These are phyloP conservation scores for Clitocybe nebularis DNA, from an alignment of 1,284 basidiomycete genomes.

Conservation along the genomic window DNA sequence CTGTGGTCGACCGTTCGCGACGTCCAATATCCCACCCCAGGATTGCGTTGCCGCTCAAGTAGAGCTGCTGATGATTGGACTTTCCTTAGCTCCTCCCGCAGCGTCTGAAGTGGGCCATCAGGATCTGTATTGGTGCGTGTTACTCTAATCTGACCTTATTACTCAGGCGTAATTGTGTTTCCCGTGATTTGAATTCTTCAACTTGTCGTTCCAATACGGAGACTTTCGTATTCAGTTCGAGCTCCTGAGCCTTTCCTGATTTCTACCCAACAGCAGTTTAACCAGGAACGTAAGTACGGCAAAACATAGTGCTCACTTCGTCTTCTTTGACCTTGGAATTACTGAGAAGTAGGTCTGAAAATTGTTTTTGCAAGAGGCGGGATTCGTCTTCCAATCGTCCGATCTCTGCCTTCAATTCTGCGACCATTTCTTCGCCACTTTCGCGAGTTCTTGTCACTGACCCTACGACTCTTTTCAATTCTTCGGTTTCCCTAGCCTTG, in stretches of 20 bases:
- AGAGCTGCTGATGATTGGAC: constrained; percentile 87
- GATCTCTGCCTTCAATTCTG: constrained; percentile 52
- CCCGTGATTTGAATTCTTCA: constrained; percentile 63
- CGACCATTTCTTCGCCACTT: constrained; percentile 54
- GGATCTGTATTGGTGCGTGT: constrained; percentile 7
- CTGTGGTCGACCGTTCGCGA: constrained; percentile 38
- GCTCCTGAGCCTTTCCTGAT: constrained; percentile 36
- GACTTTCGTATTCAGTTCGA: constrained; percentile 42
- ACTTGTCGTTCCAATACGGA: constrained; percentile 50
- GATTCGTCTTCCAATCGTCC: constrained; percentile 48
- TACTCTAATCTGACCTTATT: constrained; percentile 59
- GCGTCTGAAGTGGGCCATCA: constrained; percentile 43
- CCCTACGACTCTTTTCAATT: constrained; percentile 58
- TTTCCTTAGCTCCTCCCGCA: constrained; percentile 90
- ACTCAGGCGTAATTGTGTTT: constrained; percentile 59
- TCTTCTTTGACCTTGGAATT: constrained; percentile 50
- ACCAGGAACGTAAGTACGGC: neutral
- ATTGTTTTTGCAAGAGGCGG: constrained; percentile 40
- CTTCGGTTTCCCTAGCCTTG: constrained; percentile 75
- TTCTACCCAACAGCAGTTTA: constrained; percentile 31
- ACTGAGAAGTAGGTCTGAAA: constrained; percentile 44
- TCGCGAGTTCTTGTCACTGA: constrained; percentile 53
- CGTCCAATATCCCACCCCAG: constrained; percentile 92
- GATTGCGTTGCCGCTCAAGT: constrained; percentile 85
- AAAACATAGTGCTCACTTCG: constrained; percentile 43